A percentile compares a stretch with the other conserved stretches of the same genome.
Conservation (phyloP, 805 yeast species). For the Kluyveromyces siamensis region DNA sequence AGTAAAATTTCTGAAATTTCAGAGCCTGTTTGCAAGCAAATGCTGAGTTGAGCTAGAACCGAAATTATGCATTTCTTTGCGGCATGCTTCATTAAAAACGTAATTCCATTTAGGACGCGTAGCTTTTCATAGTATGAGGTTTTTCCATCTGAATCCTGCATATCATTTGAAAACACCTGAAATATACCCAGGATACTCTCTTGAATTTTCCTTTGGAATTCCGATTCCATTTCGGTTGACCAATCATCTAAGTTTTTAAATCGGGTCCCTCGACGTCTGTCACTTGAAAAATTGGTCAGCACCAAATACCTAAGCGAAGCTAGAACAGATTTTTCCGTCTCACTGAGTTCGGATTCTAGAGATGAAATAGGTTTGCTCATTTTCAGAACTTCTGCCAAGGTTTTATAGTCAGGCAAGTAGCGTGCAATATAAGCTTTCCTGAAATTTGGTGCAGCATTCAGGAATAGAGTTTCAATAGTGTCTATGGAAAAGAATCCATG, state of each 20-base stretch:
- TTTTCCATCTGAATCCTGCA: conserved; percentile 64
- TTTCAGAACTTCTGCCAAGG: conserved; percentile 26
- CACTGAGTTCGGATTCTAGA: conserved; percentile 6
- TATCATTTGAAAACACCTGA: conserved; percentile 68
- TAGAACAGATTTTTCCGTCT: conserved; percentile 20
- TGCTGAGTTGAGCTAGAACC: conserved; percentile 76
- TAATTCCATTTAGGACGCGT: conserved; percentile 64
- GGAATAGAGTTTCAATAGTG: conserved; percentile 21
- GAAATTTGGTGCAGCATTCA: conserved; percentile 23
- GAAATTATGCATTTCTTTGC: conserved; percentile 48
- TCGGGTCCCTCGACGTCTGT: conserved; percentile 19
- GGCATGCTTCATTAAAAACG: conserved; percentile 46
- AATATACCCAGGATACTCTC: conserved; percentile 65
- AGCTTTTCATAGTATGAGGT: conserved; percentile 66
- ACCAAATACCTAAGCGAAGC: conserved; percentile 18
- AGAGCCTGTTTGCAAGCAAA: conserved; percentile 74
- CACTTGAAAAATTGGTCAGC: conserved; percentile 21
- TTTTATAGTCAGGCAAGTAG: conserved; percentile 25
- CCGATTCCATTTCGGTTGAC: conserved; percentile 21
- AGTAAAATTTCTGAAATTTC: conserved; percentile 52
- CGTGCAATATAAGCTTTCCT: conserved; percentile 19
- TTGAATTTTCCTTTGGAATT: conserved; percentile 37
- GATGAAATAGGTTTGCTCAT: conserved; percentile 15
- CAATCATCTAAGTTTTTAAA: conserved; percentile 20
- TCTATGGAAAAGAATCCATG: conserved; percentile 25